Base-by-base conservation (phyloP, 495 filamentous ascomycete species). In the Clohesyomyces aquaticus region DNA sequence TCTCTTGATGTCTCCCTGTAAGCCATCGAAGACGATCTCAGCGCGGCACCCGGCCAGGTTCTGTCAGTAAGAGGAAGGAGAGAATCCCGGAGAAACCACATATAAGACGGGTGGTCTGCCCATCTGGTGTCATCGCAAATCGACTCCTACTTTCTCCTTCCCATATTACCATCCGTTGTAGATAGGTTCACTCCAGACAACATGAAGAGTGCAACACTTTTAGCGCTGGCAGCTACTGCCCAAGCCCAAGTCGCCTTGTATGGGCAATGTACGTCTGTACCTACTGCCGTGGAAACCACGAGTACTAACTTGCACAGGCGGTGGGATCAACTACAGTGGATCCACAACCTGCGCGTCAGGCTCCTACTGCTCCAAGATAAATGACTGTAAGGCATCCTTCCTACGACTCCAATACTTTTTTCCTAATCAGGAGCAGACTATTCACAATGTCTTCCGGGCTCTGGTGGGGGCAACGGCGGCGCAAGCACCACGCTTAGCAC, bases 401-500 rank as follows among this genome's bases (percentile, higher is more conserved):
- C 35, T 42, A 9, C n/a, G 35, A n/a, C n/a, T n/a, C n/a, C n/a
- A n/a, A n/a, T n/a, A n/a, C n/a, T n/a, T n/a, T n/a, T n/a, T n/a
- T 23, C 8, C 21, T 47, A 23, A 47, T 23, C 14, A 18, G 8
- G 4, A 8, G 16, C 43, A 47, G 43, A 47, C 12, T 56, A 56
- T 25, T 56, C 53, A 6, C 53, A 56, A 21, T 56, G 53, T 22
- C 53, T 45, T 14, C 53, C 53, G 4, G 28, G 28, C 19, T n/a
- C 27, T 4, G 28, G 28, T 18, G 43, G 43, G 18, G n/a, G 18
- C 43, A 18, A 18, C n/a, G 21, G 43, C 50, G 50, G 23, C 6
- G 23, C 50, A 29, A 14, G 14, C 12, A 53, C 23, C 8, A 53
- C 43, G 8, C 16, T 23, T 4, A 23, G 8, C 4, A 23, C 43